Conservation (phyloP, 768 basidiomycete species). For the Rhizopogon salebrosus region DNA sequence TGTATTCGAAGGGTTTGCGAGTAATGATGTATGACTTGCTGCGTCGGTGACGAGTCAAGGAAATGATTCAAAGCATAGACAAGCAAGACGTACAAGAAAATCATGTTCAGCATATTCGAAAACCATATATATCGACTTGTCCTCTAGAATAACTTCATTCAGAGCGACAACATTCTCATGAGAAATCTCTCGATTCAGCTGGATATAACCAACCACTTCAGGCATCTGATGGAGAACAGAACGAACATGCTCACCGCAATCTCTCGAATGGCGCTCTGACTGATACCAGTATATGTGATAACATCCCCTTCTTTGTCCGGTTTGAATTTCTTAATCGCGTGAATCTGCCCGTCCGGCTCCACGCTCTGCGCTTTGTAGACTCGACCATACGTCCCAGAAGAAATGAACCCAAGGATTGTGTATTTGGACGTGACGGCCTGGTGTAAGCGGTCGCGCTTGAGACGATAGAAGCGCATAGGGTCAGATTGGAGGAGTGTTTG, state of each 20-base stretch:
- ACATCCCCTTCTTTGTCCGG: slow-evolving; percentile 99
- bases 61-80: not conserved
- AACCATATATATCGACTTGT: slow-evolving; percentile 99
- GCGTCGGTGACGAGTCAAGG: not conserved
- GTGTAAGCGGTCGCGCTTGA: slow-evolving; percentile 67
- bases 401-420: slow-evolving; percentile 92
- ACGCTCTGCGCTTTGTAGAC: slow-evolving; percentile 93
- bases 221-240: not conserved
- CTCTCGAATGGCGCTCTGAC: slow-evolving; percentile 95
- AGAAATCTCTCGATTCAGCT: slow-evolving; percentile 86
- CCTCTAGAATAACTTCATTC: slow-evolving; percentile 93
- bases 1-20: slow-evolving; percentile 80
- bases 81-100: slow-evolving; percentile 67
- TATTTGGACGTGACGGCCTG: slow-evolving; percentile 77
- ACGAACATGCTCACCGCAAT: slow-evolving; percentile 66
- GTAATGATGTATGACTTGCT: slow-evolving; percentile 99
- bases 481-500: slow-evolving; percentile 42
- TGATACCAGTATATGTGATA: slow-evolving; percentile 92
- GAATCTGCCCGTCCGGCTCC: slow-evolving; percentile 63
- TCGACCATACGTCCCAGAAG: slow-evolving; percentile 96
- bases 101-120: slow-evolving; percentile 99
- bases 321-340: slow-evolving; percentile 99
- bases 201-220: not conserved
- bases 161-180: slow-evolving; percentile 91
- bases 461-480: slow-evolving; percentile 83